Conservation (phyloP, 257 asterid genomes). For the Nicotiana sylvestris region DNA sequence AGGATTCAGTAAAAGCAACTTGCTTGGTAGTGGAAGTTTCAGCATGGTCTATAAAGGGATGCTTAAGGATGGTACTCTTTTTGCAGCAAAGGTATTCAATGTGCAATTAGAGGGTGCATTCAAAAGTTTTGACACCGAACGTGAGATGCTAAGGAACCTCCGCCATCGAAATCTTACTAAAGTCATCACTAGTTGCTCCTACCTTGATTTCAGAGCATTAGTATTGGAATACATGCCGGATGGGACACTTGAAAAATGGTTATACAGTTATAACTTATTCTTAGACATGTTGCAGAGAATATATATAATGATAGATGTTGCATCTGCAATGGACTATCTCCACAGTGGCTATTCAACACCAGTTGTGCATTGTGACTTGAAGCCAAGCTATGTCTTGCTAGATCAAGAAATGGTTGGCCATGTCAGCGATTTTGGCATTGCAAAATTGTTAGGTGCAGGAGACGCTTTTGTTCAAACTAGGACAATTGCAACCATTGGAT, state of each 20-base stretch:
- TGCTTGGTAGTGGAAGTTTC: neutral
- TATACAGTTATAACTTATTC: neutral
- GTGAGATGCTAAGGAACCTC: neutral
- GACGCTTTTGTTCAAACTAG: neutral
- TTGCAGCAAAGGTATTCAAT: conserved; percentile 1
- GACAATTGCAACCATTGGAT: neutral
- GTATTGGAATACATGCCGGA: neutral
- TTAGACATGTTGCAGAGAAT: neutral
- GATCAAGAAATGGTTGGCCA: conserved; percentile 5
- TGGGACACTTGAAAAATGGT: neutral
- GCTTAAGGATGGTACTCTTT: neutral
- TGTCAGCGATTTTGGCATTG: conserved; percentile 10
- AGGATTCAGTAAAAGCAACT: neutral
- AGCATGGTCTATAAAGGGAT: conserved; percentile 2
- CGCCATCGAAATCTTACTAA: neutral
- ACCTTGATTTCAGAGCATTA: neutral
- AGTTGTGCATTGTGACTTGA: neutral
- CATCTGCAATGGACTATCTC: neutral
- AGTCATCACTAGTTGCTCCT: neutral
- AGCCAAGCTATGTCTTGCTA: neutral
- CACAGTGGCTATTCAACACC: neutral
- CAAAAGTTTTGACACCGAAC: neutral
- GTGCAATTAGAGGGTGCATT: neutral
- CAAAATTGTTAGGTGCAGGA: neutral
- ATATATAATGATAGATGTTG: neutral